Conservation (phyloP, 306 rosid genomes). For the Vachellia pachyceras region DNA sequence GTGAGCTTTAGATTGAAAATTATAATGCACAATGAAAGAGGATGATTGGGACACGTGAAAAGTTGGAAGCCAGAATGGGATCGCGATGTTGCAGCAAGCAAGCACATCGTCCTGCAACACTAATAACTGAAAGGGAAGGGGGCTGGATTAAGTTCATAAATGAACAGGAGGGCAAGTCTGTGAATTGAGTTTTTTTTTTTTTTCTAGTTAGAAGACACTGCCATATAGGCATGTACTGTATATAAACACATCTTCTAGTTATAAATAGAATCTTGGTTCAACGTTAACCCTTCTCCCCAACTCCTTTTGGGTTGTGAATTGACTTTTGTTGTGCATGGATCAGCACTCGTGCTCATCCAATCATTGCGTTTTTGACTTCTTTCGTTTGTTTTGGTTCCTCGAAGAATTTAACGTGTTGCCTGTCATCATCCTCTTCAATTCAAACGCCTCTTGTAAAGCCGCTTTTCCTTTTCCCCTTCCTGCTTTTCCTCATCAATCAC, state of each 20-base stretch:
- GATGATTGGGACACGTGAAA: conserved; percentile 61
- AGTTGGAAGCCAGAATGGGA: conserved; percentile 36
- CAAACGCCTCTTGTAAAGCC: too few relatives aligned
- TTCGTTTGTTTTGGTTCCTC: too few relatives aligned
- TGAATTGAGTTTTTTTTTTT: conserved; percentile 42
- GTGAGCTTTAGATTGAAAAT: conserved; percentile 37
- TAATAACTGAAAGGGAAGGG: conserved; percentile 40
- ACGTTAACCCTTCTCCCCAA: too few relatives aligned
- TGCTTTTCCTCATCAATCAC: too few relatives aligned
- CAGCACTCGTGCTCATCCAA: conserved; percentile 29
- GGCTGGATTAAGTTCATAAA: background rate
- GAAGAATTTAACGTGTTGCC: too few relatives aligned
- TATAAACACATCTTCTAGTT: too few relatives aligned
- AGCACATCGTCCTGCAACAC: conserved; percentile 28
- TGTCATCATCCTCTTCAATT: too few relatives aligned
- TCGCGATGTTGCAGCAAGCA: background rate
- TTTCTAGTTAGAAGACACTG: too few relatives aligned
- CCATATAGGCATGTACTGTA: too few relatives aligned
- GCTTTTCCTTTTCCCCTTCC: too few relatives aligned
- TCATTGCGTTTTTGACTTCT: conserved; percentile 37
- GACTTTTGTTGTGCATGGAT: conserved; percentile 26
- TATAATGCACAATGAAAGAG: conserved; percentile 38
- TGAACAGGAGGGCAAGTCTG: background rate
- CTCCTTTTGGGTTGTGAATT: conserved; percentile 4
- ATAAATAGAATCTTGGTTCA: too few relatives aligned